Evolutionary conservation across 1,284 basidiomycete genomes (phyloP).

Genomic region (Leccinum subrobustum): DNA sequence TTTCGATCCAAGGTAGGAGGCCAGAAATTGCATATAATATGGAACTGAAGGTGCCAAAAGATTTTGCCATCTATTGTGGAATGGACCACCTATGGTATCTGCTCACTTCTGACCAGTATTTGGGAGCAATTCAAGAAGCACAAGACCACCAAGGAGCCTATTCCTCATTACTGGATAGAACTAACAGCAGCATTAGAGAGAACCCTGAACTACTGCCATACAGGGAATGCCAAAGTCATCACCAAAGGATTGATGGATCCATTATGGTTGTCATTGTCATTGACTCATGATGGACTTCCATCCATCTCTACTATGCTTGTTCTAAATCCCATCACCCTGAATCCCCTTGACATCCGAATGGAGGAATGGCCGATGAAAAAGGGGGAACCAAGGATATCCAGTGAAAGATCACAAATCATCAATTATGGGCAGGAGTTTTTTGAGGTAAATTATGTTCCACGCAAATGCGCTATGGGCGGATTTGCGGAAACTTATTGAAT

Average conservation of each 20-base stretch:
- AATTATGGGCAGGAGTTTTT: no score
- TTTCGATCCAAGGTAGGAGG: background rate
- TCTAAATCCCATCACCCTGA: background rate
- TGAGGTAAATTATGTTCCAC: no score
- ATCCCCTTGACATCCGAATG: background rate
- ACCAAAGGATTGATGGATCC: constrained; percentile 7
- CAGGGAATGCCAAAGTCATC: constrained; percentile 5
- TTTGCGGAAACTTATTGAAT: no score
- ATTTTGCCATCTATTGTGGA: background rate
- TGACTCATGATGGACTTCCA: constrained; percentile 2
- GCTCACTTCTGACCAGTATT: background rate
- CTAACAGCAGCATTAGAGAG: constrained; percentile 2
- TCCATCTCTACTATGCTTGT: background rate
- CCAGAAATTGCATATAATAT: no score
- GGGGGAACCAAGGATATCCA: background rate
- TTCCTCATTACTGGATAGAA: constrained; percentile 4
- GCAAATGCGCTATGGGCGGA: no score
- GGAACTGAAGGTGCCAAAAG: background rate
- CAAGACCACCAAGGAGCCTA: background rate
- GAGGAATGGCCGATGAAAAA: background rate
- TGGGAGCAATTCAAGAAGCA: background rate
- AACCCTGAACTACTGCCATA: constrained; percentile 4
- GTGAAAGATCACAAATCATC: no score
- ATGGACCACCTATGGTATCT: constrained; percentile 5
- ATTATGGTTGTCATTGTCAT: constrained; percentile 1